Conservation (phyloP, 805 yeast species). For the Pichia deserticola region DNA sequence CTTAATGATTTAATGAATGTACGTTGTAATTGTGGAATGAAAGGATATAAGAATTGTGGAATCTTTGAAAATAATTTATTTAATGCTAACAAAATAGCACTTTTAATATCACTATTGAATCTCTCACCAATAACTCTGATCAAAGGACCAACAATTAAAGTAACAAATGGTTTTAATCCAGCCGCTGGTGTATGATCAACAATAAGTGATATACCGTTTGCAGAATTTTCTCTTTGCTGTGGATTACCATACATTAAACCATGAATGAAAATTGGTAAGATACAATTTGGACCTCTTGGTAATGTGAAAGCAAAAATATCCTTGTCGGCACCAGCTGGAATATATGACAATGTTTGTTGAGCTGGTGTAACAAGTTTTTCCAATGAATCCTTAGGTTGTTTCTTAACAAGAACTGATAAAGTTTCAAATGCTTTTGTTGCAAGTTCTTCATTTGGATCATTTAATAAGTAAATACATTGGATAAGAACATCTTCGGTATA, state of each 20-base stretch:
- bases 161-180: conserved; percentile 78
- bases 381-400: conserved; percentile 66
- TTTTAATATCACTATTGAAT: conserved; percentile 82
- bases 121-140: conserved; percentile 98
- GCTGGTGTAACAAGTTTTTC: conserved; percentile 80
- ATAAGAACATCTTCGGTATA: conserved; percentile 72
- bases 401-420: conserved; percentile 56
- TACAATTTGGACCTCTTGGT: conserved; percentile 80
- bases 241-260: conserved; percentile 91
- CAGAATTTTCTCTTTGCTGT: conserved; percentile 79
- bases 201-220: conserved; percentile 81
- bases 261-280: conserved; percentile 86
- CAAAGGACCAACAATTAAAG: conserved; percentile 92
- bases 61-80: conserved; percentile 71
- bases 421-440: conserved; percentile 62
- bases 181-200: conserved; percentile 81
- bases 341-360: conserved; percentile 56
- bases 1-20: conserved; percentile 89
- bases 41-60: conserved; percentile 88
- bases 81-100: conserved; percentile 85
- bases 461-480: conserved; percentile 62
- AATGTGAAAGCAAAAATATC: conserved; percentile 67
- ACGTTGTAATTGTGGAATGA: conserved; percentile 94
- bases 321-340: conserved; percentile 49
- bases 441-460: conserved; percentile 55